phyloP scores from a whole-genome alignment of 345 rosid genomes.

The Raphanus sativus region DNA sequence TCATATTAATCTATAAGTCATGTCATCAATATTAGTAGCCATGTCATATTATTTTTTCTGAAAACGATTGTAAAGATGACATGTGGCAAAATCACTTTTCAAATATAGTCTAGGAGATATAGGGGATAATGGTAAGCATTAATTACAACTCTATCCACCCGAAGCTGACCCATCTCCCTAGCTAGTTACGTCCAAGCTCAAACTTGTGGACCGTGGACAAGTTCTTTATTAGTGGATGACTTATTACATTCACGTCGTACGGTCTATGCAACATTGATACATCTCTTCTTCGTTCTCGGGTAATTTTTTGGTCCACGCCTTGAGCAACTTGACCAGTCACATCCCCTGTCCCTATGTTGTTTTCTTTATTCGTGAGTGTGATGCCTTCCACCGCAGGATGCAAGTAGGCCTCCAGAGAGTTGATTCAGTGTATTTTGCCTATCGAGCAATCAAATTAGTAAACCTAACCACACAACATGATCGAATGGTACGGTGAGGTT shows the following conservation, averaged over 20 bases:
- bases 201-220: constrained; percentile 14
- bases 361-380: constrained; percentile 46
- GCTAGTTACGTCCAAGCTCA: constrained; percentile 37
- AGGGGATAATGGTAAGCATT: background rate
- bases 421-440: constrained; percentile 57
- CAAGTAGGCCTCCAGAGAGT: constrained; percentile 46
- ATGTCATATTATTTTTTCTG: too few species aligned
- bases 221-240: constrained; percentile 38
- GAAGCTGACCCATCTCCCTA: constrained; percentile 10
- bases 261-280: constrained; percentile 57
- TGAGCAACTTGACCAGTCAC: constrained; percentile 65
- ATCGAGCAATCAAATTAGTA: background rate
- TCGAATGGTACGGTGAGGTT: too few species aligned
- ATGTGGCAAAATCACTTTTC: too few species aligned
- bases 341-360: constrained; percentile 52
- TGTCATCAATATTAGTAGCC: too few species aligned
- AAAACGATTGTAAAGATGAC: too few species aligned
- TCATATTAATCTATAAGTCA: too few species aligned
- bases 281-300: constrained; percentile 27
- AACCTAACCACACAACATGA: too few species aligned
- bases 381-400: constrained; percentile 74
- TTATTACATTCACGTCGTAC: constrained; percentile 42
- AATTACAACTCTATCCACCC: constrained; percentile 27
- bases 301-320: constrained; percentile 44
- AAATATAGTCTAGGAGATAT: too few species aligned